Evolutionary conservation across 768 basidiomycete species (phyloP), one percentile per base, ranked within the genome.

Genomic region (Xanthoconium stramineum): DNA sequence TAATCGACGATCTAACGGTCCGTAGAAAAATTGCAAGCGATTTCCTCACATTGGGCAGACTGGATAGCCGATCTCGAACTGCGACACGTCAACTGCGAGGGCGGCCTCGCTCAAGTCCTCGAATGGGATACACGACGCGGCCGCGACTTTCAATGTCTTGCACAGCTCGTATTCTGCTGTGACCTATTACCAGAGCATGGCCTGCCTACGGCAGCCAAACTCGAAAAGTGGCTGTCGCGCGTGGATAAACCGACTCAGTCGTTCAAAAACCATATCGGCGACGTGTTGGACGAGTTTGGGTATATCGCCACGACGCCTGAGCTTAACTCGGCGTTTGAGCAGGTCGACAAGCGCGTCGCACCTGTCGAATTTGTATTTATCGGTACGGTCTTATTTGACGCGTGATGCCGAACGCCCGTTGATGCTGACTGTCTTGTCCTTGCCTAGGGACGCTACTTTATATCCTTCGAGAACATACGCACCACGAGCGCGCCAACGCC

Each of bases 351-450:
- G 56, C 78, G 83, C 29, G 78, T 91, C 39, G 83, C 88, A 2
- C 88, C 88, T 2, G 82, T 86, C 9, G 87, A 91, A 64, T 89
- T 93, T 66, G 82, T 91, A 33, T 92, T 88, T 69, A 84, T 91
- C 40, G 89, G 91, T 91, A 64, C 57, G 78, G 13, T 19, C 19
- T 20, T 30, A 6, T 9, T 11, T 20, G 30, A 20, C 4, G 9
- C 9, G 35, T 37, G 20, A 28, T 29, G 17, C 57, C 28, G 30
- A 37, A 44, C 4, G 35, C 28, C 24, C 19, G 42, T 24, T 15
- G 37, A 43, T 53, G n/a, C 47, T 57, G 36, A 50, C 11, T 4
- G 9, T 15, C 39, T 40, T 38, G 6, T n/a, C 24, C 39, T 19
- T 24, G 0, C n/a, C 24, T 52, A 92, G 91, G 89, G 54, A 82